Conservation (phyloP, 2,329 filamentous ascomycete genomes). For the Talaromyces sp. region DNA sequence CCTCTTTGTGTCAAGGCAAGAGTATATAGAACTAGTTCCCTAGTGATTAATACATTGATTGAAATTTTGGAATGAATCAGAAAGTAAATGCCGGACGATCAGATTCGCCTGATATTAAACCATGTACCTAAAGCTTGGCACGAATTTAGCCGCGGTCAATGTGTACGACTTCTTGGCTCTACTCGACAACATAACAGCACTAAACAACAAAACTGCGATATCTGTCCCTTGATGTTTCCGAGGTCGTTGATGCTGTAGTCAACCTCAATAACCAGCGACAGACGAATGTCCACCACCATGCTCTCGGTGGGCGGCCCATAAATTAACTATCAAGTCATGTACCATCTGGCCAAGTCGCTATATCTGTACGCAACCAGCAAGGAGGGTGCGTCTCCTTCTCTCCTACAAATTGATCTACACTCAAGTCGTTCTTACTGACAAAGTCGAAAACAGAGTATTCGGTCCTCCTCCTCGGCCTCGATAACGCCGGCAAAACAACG, state of each 20-base stretch:
- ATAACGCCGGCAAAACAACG: conserved; percentile 97
- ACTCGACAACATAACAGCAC: background rate
- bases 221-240: too few relatives aligned
- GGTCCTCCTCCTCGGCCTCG: conserved; percentile 90
- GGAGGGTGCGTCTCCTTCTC: conserved; percentile 62
- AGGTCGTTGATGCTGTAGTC: background rate
- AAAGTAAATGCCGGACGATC: too few relatives aligned
- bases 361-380: conserved; percentile 96
- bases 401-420: background rate
- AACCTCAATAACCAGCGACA: background rate
- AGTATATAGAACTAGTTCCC: too few relatives aligned
- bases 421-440: background rate
- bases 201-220: background rate
- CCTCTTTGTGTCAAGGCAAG: too few relatives aligned
- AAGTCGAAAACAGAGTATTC: conserved; percentile 70
- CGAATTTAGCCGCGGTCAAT: background rate
- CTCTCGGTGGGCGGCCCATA: conserved; percentile 15
- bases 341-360: conserved; percentile 90
- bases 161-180: background rate
- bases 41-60: too few relatives aligned
- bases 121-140: background rate
- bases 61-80: background rate
- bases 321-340: conserved; percentile 58
- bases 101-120: too few relatives aligned
- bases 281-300: conserved; percentile 15